Conservation (phyloP, 306 rosid species). For the Abrus pulchellus region DNA sequence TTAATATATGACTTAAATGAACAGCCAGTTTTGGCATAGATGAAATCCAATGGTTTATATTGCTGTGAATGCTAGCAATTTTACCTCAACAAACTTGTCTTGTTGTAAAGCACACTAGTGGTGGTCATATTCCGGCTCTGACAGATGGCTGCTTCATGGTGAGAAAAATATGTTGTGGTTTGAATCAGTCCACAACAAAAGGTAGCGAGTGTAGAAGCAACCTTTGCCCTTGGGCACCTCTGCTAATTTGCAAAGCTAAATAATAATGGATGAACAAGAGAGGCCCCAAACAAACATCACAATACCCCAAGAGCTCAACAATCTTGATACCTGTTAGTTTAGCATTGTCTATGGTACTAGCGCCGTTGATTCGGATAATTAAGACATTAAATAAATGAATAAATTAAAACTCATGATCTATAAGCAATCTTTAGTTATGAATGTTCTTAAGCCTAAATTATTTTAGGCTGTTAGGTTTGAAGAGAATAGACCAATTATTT, state of each 20-base stretch:
- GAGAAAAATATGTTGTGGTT: neutral
- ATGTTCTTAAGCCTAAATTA: neutral
- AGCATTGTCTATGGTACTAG: neutral
- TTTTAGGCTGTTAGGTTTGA: neutral
- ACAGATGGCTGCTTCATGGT: conserved; percentile 22
- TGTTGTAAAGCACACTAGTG: neutral
- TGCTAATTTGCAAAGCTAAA: neutral
- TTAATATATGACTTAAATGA: conserved; percentile 45
- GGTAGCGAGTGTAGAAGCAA: neutral
- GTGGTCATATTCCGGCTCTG: conserved; percentile 16
- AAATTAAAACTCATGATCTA: neutral
- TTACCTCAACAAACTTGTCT: conserved; percentile 10
- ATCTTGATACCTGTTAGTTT: neutral
- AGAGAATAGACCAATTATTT: neutral
- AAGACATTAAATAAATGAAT: neutral
- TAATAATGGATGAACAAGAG: neutral
- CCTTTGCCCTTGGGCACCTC: neutral
- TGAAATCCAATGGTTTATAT: conserved; percentile 25
- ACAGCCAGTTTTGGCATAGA: conserved; percentile 22
- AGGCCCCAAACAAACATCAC: neutral
- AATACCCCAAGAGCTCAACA: neutral
- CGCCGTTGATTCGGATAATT: neutral
- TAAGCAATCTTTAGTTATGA: neutral
- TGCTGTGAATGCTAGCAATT: conserved; percentile 22
- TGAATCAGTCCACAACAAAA: neutral